These are phyloP conservation scores for Erigeron philadelphicus DNA, from an alignment of 140 eudicot species.

Conservation along the genomic window DNA sequence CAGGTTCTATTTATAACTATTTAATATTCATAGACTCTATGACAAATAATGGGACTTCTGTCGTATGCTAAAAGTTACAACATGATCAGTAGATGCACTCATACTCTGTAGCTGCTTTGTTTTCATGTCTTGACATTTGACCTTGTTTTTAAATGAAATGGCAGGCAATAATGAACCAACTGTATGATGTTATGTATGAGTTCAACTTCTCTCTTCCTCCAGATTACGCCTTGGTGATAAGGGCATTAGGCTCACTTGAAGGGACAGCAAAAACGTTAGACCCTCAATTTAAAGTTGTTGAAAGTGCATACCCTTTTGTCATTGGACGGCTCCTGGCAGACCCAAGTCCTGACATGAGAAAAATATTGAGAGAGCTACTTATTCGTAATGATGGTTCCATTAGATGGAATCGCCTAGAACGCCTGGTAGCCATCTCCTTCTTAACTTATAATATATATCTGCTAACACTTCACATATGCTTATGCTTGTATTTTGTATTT, in stretches of 20 bases:
- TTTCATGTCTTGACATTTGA: conserved; percentile 6
- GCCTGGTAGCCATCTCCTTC: conserved; percentile 46
- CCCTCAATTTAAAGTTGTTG: conserved; percentile 88
- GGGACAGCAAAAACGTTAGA: conserved; percentile 95
- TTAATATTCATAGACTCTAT: not conserved
- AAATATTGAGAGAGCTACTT: conserved; percentile 76
- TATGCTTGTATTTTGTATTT: not conserved
- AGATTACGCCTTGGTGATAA: conserved; percentile 85
- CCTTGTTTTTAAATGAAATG: conserved; percentile 13
- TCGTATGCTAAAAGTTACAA: not conserved
- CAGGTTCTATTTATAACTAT: conserved; percentile 46
- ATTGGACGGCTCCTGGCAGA: conserved; percentile 82
- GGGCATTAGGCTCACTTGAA: conserved; percentile 96
- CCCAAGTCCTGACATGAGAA: conserved; percentile 95
- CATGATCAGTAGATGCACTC: too few relatives aligned
- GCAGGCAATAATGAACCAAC: conserved; percentile 90
- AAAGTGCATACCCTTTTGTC: conserved; percentile 94
- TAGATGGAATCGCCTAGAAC: conserved; percentile 92
- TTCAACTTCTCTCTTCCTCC: conserved; percentile 96
- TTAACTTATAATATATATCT: not conserved
- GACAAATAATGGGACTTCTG: not conserved
- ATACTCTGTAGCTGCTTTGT: too few relatives aligned
- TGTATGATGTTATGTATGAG: conserved; percentile 89
- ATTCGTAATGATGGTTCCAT: conserved; percentile 90
- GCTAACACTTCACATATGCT: not conserved